Evolutionary conservation across 805 yeast genomes (phyloP).

Genomic region (Ogataea wickerhamii): DNA sequence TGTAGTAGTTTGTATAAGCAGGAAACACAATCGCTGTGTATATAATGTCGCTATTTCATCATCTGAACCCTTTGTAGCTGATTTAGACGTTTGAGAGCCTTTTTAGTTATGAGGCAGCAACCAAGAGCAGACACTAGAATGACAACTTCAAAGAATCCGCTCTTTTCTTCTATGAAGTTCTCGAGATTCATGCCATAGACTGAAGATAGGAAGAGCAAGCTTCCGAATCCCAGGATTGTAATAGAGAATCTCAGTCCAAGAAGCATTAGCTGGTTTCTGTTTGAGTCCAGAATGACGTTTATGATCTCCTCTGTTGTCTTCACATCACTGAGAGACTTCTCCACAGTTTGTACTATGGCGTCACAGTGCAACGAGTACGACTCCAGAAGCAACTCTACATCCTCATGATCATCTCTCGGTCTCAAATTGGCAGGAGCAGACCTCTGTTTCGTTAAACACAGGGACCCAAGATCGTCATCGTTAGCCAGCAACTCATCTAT

Average conservation of each 20-base stretch:
- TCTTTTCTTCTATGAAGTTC: slow-evolving; percentile 83
- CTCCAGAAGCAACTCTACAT: slow-evolving; percentile 85
- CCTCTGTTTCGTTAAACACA: slow-evolving; percentile 67
- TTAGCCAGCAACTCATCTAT: slow-evolving; percentile 81
- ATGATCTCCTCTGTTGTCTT: slow-evolving; percentile 93
- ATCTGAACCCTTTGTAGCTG: slow-evolving; percentile 63
- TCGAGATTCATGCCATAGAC: slow-evolving; percentile 95
- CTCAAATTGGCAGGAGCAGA: slow-evolving; percentile 40
- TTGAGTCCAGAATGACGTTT: slow-evolving; percentile 87
- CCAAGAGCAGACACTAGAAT: slow-evolving; percentile 40
- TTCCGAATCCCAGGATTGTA: slow-evolving; percentile 78
- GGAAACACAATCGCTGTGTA: slow-evolving; percentile 1
- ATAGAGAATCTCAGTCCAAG: slow-evolving; percentile 80
- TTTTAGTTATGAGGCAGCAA: slow-evolving; percentile 44
- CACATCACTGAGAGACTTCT: slow-evolving; percentile 74
- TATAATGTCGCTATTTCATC: slow-evolving; percentile 14
- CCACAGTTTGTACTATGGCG: slow-evolving; percentile 89
- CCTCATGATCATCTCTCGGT: slow-evolving; percentile 66
- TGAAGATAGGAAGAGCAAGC: slow-evolving; percentile 77
- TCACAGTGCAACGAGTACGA: slow-evolving; percentile 88
- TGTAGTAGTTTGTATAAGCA: too few relatives aligned
- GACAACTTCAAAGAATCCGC: slow-evolving; percentile 61
- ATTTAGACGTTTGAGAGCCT: slow-evolving; percentile 55
- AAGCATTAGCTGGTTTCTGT: slow-evolving; percentile 88
- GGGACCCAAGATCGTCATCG: slow-evolving; percentile 80